Percentiles rank a stretch among this genome's conserved stretches.
Evolutionary conservation across 2,329 filamentous ascomycete species (phyloP).

Genomic region (Beauveria scarabaeidicola): DNA sequence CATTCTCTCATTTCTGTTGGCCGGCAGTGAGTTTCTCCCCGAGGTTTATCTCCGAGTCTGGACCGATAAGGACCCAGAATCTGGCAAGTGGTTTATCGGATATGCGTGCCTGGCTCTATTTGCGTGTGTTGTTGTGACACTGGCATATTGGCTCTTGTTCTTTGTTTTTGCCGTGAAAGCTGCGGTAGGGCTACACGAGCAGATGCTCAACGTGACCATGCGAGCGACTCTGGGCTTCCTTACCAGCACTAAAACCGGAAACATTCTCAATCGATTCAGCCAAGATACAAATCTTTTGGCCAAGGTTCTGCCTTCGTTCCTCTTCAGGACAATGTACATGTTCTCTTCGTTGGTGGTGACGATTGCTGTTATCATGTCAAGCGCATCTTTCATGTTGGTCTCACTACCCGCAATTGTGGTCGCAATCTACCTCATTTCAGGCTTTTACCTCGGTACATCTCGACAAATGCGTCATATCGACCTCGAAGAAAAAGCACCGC

Average conservation of each 20-base stretch:
- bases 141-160: not conserved
- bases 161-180: not conserved
- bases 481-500: not conserved
- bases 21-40: not conserved
- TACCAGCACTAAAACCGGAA: not conserved
- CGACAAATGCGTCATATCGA: not conserved
- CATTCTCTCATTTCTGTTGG: not conserved
- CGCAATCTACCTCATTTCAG: not conserved
- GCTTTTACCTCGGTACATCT: constrained; percentile 5
- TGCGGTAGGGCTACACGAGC: not conserved
- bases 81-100: not conserved
- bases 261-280: not conserved
- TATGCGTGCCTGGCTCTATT: not conserved
- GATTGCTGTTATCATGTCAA: not conserved
- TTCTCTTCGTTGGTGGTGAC: not conserved
- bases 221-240: not conserved
- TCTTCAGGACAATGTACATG: not conserved
- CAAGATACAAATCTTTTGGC: not conserved
- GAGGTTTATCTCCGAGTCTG: not conserved
- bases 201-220: not conserved
- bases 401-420: not conserved
- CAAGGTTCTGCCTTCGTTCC: not conserved
- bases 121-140: not conserved
- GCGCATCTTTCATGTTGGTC: not conserved
- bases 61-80: not conserved